Evolutionary conservation across 139 green algal species (phyloP).

Genomic region (Chlorella vulgaris): DNA sequence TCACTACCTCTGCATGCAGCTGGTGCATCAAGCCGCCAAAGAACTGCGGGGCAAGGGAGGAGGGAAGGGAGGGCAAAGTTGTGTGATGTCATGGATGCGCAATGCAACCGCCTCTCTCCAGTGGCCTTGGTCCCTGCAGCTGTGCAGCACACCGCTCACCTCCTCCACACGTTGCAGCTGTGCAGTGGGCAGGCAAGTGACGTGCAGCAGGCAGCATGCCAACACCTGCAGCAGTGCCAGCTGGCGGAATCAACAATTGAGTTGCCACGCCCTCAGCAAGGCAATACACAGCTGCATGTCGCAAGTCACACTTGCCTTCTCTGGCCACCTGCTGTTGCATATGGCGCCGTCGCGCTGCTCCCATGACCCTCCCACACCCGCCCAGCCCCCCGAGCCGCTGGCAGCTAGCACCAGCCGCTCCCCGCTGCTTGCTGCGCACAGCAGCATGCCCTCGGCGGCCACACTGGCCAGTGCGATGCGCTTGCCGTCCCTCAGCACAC

Average conservation of each 20-base stretch:
- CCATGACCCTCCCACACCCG: not conserved
- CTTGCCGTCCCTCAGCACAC: conserved; percentile 10
- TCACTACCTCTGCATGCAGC: conserved; percentile 22
- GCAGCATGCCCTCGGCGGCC: conserved; percentile 7
- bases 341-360: conserved; percentile 10
- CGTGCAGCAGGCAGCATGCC: conserved; percentile 12
- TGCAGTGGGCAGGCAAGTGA: conserved; percentile 30
- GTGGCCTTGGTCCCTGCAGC: no score
- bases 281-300: not conserved
- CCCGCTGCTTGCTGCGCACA: not conserved
- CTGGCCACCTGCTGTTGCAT: conserved; percentile 14
- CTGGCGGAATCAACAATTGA: not conserved
- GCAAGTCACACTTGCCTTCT: conserved; percentile 6
- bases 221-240: not conserved
- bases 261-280: no score
- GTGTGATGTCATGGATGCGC: not conserved
- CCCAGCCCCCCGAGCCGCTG: not conserved
- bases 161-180: conserved; percentile 23
- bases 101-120: no score
- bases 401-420: conserved; percentile 12
- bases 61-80: not conserved
- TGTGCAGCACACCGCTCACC: not conserved
- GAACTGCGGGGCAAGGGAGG: not conserved
- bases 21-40: conserved; percentile 23
- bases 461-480: conserved; percentile 20